Evolutionary conservation across 306 rosid species (phyloP).

Genomic region (Prunus davidiana): DNA sequence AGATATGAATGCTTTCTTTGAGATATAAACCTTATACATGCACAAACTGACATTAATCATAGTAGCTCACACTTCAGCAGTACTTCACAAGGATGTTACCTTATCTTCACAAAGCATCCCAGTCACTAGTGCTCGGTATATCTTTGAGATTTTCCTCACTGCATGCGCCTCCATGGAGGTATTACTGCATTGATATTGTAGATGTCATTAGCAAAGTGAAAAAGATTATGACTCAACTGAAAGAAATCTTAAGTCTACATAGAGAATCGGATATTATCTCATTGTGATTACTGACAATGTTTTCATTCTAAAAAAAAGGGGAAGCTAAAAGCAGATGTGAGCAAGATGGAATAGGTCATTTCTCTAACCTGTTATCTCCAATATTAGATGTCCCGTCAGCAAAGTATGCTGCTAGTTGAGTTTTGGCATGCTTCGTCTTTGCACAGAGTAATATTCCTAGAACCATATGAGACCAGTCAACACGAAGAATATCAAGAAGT

Average conservation of each 20-base stretch:
- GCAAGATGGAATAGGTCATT: slow-evolving; percentile 11
- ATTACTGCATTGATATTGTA: slow-evolving; percentile 37
- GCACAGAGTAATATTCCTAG: slow-evolving; percentile 76
- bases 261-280: not conserved
- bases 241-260: not conserved
- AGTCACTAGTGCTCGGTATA: slow-evolving; percentile 74
- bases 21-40: not conserved
- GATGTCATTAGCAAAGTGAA: slow-evolving; percentile 8
- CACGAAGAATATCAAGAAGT: not conserved
- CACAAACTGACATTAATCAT: not conserved
- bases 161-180: slow-evolving; percentile 35
- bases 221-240: not conserved
- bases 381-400: slow-evolving; percentile 75
- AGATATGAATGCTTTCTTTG: not conserved
- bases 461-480: slow-evolving; percentile 12
- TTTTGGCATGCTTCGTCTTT: slow-evolving; percentile 69
- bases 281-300: not conserved
- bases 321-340: slow-evolving; percentile 4
- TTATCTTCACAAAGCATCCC: slow-evolving; percentile 66
- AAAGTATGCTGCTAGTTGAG: slow-evolving; percentile 74
- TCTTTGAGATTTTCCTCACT: slow-evolving; percentile 65
- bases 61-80: not conserved
- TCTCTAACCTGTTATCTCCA: slow-evolving; percentile 56
- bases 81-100: slow-evolving; percentile 37
- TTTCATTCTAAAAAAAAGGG: not conserved